These are phyloP conservation scores for Dictyostelium citrinum DNA, from an alignment of 78 protist genomes.

Conservation along the genomic window DNA sequence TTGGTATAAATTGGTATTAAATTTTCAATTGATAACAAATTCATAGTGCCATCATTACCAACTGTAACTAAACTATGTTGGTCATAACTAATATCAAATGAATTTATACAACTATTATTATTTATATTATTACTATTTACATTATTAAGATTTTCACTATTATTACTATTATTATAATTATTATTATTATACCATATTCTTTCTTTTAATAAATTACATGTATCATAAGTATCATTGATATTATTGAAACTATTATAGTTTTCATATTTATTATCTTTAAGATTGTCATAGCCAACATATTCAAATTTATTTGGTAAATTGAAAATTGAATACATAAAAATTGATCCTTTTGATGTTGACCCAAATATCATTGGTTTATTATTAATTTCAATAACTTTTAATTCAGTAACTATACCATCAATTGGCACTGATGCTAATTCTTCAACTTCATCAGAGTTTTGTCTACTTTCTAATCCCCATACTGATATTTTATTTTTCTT, in stretches of 20 bases:
- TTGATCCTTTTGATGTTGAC: conserved; percentile 13
- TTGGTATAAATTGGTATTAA: conserved; percentile 33
- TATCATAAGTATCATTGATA: background rate
- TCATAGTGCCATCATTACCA: conserved; percentile 43
- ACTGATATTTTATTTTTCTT: conserved; percentile 52
- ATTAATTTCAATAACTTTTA: conserved; percentile 26
- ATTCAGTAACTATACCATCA: conserved; percentile 2
- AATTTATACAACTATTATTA: background rate
- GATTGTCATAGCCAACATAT: background rate
- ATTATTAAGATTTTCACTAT: background rate
- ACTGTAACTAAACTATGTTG: conserved; percentile 27
- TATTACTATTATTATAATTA: background rate
- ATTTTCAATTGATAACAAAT: conserved; percentile 4
- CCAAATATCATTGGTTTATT: conserved; percentile 16
- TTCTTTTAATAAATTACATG: conserved; percentile 6
- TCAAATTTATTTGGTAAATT: conserved; percentile 25
- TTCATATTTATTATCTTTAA: background rate
- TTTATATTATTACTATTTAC: background rate
- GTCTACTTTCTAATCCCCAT: conserved; percentile 40
- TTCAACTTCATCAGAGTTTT: conserved; percentile 10
- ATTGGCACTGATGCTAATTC: background rate
- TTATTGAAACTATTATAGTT: background rate
- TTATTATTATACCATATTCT: background rate
- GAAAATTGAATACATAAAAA: background rate
- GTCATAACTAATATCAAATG: conserved; percentile 22